Percentiles rank a stretch among this genome's conserved stretches.
phyloP scores from a whole-genome alignment of 257 asterid species.

The Misopates orontium region DNA sequence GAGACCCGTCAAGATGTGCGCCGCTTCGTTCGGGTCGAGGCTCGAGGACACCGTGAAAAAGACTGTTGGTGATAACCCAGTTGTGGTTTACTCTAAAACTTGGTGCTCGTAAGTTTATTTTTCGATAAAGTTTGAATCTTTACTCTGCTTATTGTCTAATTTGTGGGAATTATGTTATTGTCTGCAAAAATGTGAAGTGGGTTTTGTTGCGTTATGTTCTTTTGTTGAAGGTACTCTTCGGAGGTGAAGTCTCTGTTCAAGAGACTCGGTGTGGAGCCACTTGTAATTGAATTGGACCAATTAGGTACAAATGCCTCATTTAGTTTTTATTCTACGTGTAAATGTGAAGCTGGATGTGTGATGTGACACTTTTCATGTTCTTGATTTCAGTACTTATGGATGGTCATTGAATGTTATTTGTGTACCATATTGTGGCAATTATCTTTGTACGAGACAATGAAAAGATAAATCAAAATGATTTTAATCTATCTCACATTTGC shows the following conservation, averaged over 20 bases:
- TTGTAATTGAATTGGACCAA: conserved; percentile 80
- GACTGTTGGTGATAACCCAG: conserved; percentile 61
- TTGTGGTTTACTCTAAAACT: conserved; percentile 90
- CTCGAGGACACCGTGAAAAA: conserved; percentile 64
- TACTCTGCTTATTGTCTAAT: neutral
- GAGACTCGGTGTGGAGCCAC: conserved; percentile 76
- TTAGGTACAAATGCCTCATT: conserved; percentile 44
- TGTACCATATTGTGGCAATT: no score
- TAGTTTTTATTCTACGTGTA: no score
- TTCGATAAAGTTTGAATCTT: neutral
- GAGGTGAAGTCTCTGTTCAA: conserved; percentile 85
- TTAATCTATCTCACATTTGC: no score
- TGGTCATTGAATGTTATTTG: no score
- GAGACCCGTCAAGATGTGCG: conserved; percentile 43
- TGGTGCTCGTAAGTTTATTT: conserved; percentile 81
- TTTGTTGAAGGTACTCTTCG: conserved; percentile 56
- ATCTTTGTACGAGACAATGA: no score
- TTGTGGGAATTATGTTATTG: neutral
- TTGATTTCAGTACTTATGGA: no score
- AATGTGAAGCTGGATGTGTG: no score
- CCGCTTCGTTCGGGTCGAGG: conserved; percentile 54
- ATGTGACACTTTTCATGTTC: no score
- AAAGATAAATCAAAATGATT: no score
- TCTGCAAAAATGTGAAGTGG: no score
- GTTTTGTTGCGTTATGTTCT: conserved; percentile 19